phyloP scores from a whole-genome alignment of 2,329 filamentous ascomycete genomes.

The Calonectria honghensis region DNA sequence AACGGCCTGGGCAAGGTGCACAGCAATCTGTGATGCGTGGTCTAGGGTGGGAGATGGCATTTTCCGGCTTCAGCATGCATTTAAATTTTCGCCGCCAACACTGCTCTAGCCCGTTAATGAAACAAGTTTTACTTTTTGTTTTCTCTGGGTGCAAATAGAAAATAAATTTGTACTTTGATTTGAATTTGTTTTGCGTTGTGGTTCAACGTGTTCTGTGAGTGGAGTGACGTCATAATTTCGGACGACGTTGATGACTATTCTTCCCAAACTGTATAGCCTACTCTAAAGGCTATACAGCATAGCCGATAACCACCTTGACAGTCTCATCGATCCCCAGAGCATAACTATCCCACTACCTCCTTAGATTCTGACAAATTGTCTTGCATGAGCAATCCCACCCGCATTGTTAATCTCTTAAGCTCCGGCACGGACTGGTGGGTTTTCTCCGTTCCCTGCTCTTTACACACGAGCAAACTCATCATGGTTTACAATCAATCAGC shows the following conservation, averaged over 20 bases:
- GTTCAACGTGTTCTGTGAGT: too few species aligned
- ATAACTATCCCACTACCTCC: background rate
- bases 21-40: background rate
- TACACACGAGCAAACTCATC: background rate
- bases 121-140: background rate
- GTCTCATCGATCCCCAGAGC: background rate
- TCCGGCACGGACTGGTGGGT: conserved; percentile 16
- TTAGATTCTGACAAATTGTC: background rate
- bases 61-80: background rate
- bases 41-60: background rate
- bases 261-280: background rate
- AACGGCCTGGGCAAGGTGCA: background rate
- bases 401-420: conserved; percentile 13
- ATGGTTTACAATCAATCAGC: background rate
- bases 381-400: background rate
- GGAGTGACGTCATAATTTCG: too few species aligned
- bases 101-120: background rate
- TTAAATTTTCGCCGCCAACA: background rate
- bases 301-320: background rate
- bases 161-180: background rate
- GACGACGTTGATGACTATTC: background rate
- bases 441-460: conserved; percentile 7
- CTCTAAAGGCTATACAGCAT: too few species aligned
- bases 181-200: background rate
- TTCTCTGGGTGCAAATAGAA: background rate